Evolutionary conservation across 2,329 filamentous ascomycete species (phyloP), one percentile per base, ranked within the genome.

Genomic region (Ophiognomonia clavigignenti-juglandacearum): DNA sequence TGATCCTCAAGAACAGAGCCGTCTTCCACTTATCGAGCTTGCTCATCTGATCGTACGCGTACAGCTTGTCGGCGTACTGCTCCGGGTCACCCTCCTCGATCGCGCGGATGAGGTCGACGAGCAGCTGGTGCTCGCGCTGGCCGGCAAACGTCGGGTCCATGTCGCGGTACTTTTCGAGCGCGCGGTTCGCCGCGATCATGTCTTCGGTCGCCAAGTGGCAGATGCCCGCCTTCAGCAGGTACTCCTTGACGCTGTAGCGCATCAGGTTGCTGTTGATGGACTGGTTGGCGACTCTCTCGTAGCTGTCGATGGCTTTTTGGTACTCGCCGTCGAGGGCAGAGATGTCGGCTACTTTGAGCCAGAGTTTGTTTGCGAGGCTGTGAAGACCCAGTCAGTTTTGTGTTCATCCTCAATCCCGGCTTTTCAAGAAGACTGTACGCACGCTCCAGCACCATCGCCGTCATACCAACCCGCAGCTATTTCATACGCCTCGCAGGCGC

Each of bases 1-100:
- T 96, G 60, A 96, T 78, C 57, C 83, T 80, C 61, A 95, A 71
- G 53, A 96, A 67, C 48, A 96, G 72, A 26, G 85, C 88, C 42
- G 88, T 96, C 85, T 96, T 96, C 92, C 92, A 97, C 73, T 92
- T 93, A 64, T 96, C 91, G 61, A 97, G 71, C 74, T 93, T 93
- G 71, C 84, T 93, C 71, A 96, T 76, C 71, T 95, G 88, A 65
- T 96, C 90, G 62, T 82, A 97, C 64, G 92, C 83, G 73, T 86
- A 95, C 54, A 93, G 69, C 65, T 91, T 90, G 61, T 95, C 88
- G 19, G 85, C 80, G 60, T 95, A 97, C 52, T 77, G 74, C 59
- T 96, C 89, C 64, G 86, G 84, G 59, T 95, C 88, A 47, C 84
- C 83, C 26, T 80, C 77, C 61, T 93, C 84, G 48, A 96, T 76